These are phyloP conservation scores for Bipolaris sorokiniana DNA, from an alignment of 2,329 filamentous ascomycete species.

Conservation along the genomic window DNA sequence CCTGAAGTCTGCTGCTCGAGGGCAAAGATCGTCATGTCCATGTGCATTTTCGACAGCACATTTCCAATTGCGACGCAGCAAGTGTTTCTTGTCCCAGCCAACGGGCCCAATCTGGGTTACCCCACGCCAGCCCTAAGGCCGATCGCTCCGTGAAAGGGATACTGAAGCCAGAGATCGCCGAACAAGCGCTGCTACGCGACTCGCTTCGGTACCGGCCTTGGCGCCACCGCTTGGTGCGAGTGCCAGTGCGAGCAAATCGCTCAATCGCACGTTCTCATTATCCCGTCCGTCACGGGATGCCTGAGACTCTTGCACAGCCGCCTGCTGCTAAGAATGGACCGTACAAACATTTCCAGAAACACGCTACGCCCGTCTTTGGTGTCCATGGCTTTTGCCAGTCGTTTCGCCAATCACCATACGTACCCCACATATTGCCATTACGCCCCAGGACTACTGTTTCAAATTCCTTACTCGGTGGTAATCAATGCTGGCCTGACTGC, in stretches of 20 bases:
- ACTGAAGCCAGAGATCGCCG: slow-evolving; percentile 16
- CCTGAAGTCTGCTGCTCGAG: slow-evolving; percentile 15
- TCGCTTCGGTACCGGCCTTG: slow-evolving; percentile 10
- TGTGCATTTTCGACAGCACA: slow-evolving; percentile 3
- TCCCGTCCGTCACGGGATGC: no score
- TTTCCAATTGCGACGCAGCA: slow-evolving; percentile 25
- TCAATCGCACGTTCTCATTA: slow-evolving; percentile 1
- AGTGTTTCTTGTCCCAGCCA: slow-evolving; percentile 19
- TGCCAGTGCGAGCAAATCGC: background rate
- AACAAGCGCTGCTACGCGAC: slow-evolving; percentile 17
- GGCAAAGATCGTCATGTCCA: slow-evolving; percentile 20
- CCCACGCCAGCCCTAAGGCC: slow-evolving; percentile 29
- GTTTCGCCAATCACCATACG: slow-evolving; percentile 16
- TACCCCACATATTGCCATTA: slow-evolving; percentile 15
- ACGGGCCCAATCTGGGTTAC: slow-evolving; percentile 23
- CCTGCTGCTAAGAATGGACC: slow-evolving; percentile 6
- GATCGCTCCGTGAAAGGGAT: slow-evolving; percentile 24
- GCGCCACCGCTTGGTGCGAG: slow-evolving; percentile 12
- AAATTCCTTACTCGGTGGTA: slow-evolving; percentile 5
- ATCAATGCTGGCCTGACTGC: no score
- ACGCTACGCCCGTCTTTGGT: background rate
- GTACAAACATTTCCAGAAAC: slow-evolving; percentile 12
- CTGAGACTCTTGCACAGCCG: no score
- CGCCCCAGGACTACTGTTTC: slow-evolving; percentile 33
- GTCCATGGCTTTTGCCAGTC: slow-evolving; percentile 7